Evolutionary conservation across 176 grass and related monocot genomes (phyloP), one percentile per base, ranked within the genome.

Genomic region (Aechmea fasciata): DNA sequence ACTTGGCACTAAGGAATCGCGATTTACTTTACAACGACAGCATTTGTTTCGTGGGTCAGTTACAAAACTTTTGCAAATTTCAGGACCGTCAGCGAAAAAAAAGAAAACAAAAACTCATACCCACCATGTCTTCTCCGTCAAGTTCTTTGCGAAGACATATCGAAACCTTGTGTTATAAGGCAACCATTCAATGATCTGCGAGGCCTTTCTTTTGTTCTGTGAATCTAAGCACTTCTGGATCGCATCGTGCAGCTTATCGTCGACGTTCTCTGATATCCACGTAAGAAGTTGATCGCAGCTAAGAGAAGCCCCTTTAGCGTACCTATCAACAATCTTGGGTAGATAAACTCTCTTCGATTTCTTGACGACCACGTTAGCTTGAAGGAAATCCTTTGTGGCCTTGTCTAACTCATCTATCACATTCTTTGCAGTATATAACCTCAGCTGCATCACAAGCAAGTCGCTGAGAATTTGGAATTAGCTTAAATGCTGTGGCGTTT

Each of bases 181-280:
- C 53, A 92, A 67, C 94, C 94, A 97, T 75, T 97, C 94, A 61
- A 90, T 73, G 70, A 84, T 73, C 81, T 97, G 86, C 25, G 86
- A 82, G 2, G 85, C 92, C 82, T 84, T 92, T 64, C 77, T 81
- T 72, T 80, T 83, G 54, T 64, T 72, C 11, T 62, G 49, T 26
- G 63, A 72, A 48, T 67, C 79, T 8, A 62, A 55, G 75, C 83
- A 86, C 22, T 53, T 85, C 67, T 79, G 80, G 29, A 71, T 67
- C 14, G 74, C 52, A 23, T 85, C 88, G 71, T 75, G 85, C 71
- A 82, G 47, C 52, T 80, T 83, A 65, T 59, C 69, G 65, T 83
- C 86, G 17, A 64, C 73, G 70, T 74, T 73, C 73, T 99, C 84
- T 11, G 49, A 69, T 64, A 77, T 79, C 86, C 82, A 90, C 11